Evolutionary conservation across 495 filamentous ascomycete genomes (phyloP).

Genomic region (Monascus purpureus): DNA sequence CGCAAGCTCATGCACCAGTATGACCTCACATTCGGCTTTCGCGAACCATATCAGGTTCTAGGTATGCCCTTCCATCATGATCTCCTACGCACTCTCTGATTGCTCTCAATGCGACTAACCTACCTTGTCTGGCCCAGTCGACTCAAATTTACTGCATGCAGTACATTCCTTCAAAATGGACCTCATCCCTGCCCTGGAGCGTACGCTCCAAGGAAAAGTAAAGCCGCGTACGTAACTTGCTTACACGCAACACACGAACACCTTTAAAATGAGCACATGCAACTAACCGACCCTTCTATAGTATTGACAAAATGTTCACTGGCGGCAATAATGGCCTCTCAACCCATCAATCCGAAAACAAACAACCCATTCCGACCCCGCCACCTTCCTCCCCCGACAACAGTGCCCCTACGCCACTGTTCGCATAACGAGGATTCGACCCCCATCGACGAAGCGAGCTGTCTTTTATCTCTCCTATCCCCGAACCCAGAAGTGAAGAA

Average conservation of each 20-base stretch:
- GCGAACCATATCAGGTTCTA: conserved; percentile 87
- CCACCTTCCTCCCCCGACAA: conserved; percentile 30
- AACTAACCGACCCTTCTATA: conserved; percentile 8
- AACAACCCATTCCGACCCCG: conserved; percentile 26
- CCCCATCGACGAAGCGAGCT: conserved; percentile 63
- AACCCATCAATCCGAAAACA: conserved; percentile 33
- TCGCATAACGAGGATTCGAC: conserved; percentile 71
- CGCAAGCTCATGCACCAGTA: conserved; percentile 93
- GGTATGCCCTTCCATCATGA: conserved; percentile 23
- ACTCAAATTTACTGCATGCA: conserved; percentile 66
- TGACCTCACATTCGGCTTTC: conserved; percentile 69
- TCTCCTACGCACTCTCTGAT: not conserved
- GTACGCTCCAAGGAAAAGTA: conserved; percentile 62
- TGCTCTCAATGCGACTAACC: not conserved
- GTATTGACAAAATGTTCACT: conserved; percentile 51
- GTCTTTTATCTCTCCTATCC: conserved; percentile 64
- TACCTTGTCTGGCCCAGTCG: conserved; percentile 47
- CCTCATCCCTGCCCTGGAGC: conserved; percentile 51
- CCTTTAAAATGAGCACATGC: conserved; percentile 2
- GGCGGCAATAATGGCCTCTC: conserved; percentile 27
- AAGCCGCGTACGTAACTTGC: conserved; percentile 55
- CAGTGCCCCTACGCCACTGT: conserved; percentile 74
- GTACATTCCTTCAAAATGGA: conserved; percentile 70
- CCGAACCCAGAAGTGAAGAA: conserved; percentile 41
- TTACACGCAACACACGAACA: not conserved